Evolutionary conservation across 2,329 filamentous ascomycete genomes (phyloP), one percentile per base, ranked within the genome.

Genomic region (Dothiorella sarmentorum): DNA sequence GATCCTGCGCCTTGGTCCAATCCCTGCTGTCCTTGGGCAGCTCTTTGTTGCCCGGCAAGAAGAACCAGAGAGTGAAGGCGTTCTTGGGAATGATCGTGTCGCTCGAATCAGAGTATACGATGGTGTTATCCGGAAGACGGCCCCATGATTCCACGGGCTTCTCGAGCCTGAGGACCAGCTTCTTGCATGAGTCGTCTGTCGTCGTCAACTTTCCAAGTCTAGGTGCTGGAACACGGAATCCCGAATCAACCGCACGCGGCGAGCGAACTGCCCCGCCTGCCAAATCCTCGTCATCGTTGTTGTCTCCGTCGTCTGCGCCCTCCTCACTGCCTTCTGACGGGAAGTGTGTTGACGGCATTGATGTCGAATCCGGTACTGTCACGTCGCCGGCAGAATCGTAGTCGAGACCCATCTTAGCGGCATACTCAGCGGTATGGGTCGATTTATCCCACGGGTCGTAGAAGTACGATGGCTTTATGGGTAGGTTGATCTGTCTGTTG

Each of bases 51-150:
- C 83, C 83, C 0, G 85, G 81, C 58, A 83, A 85, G 81, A 88
- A 91, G 27, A 94, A 83, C 31, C 90, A 79, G 35, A 97, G 77
- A 66, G 89, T 87, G 65, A 96, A 85, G 0, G 90, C 91, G 62
- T 87, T 86, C 68, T 93, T 93, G 1, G 92, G 90, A 33, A 97
- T 84, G 15, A 86, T 86, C 2, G 79, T 81, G 63, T 97, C 90
- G 22, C 76, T 75, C 27, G 72, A 75, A 47, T 86, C 77, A 1
- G 81, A 73, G 66, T 91, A 90, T 2, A 86, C 77, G 27, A 86
- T 74, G 0, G 88, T 93, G 65, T 91, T 92, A 18, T 81, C 78
- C 0, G 74, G 76, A 0, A 83, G 83, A 24, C 93, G 85, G 27
- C 93, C 93, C 85, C 91, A 97, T 0, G 86, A 88, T 0, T 87